Percentiles rank a stretch among this genome's conserved stretches.
Evolutionary conservation across 1,284 basidiomycete species (phyloP).

Genomic region (Cryptococcus floricola): DNA sequence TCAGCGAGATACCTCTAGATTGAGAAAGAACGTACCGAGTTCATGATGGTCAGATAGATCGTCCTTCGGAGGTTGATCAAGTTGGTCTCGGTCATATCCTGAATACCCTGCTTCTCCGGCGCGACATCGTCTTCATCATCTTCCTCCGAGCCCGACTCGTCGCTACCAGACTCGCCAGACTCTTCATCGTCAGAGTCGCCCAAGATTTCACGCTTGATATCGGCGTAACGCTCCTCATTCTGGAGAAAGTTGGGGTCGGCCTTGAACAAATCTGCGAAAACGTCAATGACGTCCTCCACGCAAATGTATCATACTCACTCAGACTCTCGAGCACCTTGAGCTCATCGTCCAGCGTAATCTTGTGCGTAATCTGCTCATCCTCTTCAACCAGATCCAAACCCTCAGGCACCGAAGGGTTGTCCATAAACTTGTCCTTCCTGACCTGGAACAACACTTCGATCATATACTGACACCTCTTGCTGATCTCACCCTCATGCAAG

Average conservation of each 20-base stretch:
- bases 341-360: constrained; percentile 86
- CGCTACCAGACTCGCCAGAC: constrained; percentile 64
- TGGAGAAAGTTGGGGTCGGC: constrained; percentile 81
- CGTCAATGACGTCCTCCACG: not conserved
- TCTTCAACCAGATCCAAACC: constrained; percentile 95
- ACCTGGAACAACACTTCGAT: constrained; percentile 98
- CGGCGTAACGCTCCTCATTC: constrained; percentile 89
- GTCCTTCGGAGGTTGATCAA: constrained; percentile 88
- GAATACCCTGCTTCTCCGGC: constrained; percentile 78
- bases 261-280: constrained; percentile 84
- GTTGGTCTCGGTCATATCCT: constrained; percentile 93
- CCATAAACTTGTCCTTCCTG: constrained; percentile 96
- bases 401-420: constrained; percentile 90
- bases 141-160: constrained; percentile 63
- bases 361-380: constrained; percentile 94
- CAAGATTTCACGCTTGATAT: constrained; percentile 90
- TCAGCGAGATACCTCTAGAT: not conserved
- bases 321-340: constrained; percentile 89
- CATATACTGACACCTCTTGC: constrained; percentile 98
- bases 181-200: constrained; percentile 59
- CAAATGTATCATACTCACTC: constrained; percentile 59
- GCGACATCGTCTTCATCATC: constrained; percentile 60
- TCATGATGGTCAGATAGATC: constrained; percentile 99
- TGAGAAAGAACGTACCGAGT: constrained; percentile 55
- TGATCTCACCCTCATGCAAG: constrained; percentile 89